Conservation (phyloP, 768 basidiomycete species). For the Rhizopogon vulgaris region DNA sequence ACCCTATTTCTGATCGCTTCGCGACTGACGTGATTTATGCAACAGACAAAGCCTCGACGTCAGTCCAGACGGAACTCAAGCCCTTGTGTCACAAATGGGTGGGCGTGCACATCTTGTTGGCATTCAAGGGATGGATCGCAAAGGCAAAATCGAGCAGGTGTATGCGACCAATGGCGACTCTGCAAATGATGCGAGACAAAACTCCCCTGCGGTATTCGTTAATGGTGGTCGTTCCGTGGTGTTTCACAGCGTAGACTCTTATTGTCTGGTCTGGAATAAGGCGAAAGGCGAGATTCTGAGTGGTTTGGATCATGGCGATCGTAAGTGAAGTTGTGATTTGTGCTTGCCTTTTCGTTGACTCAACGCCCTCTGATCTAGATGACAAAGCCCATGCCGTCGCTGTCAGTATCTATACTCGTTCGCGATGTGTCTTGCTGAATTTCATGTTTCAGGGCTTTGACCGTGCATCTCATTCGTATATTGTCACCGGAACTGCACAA, state of each 20-base stretch:
- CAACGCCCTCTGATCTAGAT: slow-evolving; percentile 18
- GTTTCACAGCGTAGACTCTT: slow-evolving; percentile 50
- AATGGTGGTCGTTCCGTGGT: slow-evolving; percentile 47
- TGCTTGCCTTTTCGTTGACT: neutral
- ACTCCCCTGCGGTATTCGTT: slow-evolving; percentile 49
- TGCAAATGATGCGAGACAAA: slow-evolving; percentile 23
- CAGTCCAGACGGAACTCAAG: slow-evolving; percentile 41
- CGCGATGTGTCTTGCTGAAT: slow-evolving; percentile 21
- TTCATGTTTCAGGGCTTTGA: slow-evolving; percentile 36
- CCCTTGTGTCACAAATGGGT: slow-evolving; percentile 46
- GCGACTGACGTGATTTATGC: slow-evolving; percentile 8
- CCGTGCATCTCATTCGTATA: slow-evolving; percentile 29
- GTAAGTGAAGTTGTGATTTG: slow-evolving; percentile 27
- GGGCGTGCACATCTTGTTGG: slow-evolving; percentile 47
- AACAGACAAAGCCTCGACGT: slow-evolving; percentile 50
- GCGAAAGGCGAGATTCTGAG: slow-evolving; percentile 46
- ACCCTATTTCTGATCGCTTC: neutral
- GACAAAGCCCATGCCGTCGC: slow-evolving; percentile 28
- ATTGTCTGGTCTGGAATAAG: slow-evolving; percentile 58
- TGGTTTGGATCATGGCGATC: slow-evolving; percentile 55
- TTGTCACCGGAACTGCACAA: slow-evolving; percentile 52
- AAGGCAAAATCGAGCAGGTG: slow-evolving; percentile 47
- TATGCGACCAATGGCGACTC: slow-evolving; percentile 38
- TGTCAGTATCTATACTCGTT: slow-evolving; percentile 16
- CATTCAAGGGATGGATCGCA: slow-evolving; percentile 42